Evolutionary conservation across 768 basidiomycete species (phyloP).

Genomic region (Mycena haematopus): DNA sequence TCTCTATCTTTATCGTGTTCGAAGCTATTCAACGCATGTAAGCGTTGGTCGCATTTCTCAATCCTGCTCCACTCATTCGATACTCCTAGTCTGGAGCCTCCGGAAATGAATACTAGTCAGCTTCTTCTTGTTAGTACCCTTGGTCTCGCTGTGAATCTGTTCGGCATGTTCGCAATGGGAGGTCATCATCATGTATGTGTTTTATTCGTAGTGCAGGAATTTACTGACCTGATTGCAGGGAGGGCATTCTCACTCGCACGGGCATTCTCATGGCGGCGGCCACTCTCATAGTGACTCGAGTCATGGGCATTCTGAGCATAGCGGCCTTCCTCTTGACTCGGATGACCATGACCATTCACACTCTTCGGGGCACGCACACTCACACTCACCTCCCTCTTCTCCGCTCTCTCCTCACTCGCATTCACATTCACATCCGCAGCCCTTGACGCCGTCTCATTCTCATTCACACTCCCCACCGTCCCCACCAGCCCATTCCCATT

Average conservation of each 20-base stretch:
- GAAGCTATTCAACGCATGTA: constrained; percentile 96
- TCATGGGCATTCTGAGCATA: constrained; percentile 36
- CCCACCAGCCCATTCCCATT: background rate
- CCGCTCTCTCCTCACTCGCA: constrained; percentile 30
- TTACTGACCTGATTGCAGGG: constrained; percentile 36
- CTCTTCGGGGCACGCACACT: constrained; percentile 36
- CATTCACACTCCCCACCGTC: constrained; percentile 8
- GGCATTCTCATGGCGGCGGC: constrained; percentile 59
- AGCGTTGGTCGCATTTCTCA: constrained; percentile 30
- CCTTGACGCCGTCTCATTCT: constrained; percentile 26
- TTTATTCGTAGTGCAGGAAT: constrained; percentile 1
- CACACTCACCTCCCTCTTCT: constrained; percentile 35
- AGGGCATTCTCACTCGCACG: constrained; percentile 30
- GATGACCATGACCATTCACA: constrained; percentile 34
- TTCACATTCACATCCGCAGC: constrained; percentile 32
- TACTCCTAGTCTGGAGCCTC: constrained; percentile 77
- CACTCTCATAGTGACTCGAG: constrained; percentile 30
- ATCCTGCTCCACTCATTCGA: background rate
- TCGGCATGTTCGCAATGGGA: constrained; percentile 99
- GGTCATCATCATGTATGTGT: constrained; percentile 75
- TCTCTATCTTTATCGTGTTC: constrained; percentile 98
- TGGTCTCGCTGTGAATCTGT: constrained; percentile 92
- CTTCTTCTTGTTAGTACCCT: constrained; percentile 87
- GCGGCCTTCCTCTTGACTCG: constrained; percentile 22
- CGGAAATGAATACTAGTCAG: constrained; percentile 97